Evolutionary conservation across 805 yeast genomes (phyloP).

Genomic region (Cyberlindnera mrakii): DNA sequence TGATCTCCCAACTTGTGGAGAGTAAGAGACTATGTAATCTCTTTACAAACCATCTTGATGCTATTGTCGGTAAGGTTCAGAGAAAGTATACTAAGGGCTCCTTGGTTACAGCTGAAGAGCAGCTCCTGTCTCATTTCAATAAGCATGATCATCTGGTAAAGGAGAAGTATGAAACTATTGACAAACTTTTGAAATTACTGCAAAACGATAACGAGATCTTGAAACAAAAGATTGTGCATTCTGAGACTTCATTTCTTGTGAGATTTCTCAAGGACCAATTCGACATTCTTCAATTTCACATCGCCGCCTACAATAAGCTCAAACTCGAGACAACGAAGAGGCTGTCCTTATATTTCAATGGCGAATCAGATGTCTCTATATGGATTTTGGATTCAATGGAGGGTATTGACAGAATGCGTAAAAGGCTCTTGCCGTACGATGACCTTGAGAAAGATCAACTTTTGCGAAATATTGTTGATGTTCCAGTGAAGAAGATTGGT

Average conservation of each 20-base stretch:
- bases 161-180: constrained; percentile 21
- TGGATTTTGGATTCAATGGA: constrained; percentile 66
- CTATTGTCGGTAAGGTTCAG: constrained; percentile 18
- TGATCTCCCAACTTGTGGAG: constrained; percentile 10
- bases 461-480: constrained; percentile 34
- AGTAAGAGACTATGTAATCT: constrained; percentile 14
- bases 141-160: constrained; percentile 17
- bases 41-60: constrained; percentile 19
- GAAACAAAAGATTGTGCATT: constrained; percentile 21
- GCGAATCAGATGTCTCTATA: constrained; percentile 14
- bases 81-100: constrained; percentile 17
- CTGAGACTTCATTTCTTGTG: constrained; percentile 43
- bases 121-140: constrained; percentile 7
- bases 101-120: constrained; percentile 11
- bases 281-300: constrained; percentile 48
- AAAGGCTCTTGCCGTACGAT: constrained; percentile 49
- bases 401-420: constrained; percentile 62
- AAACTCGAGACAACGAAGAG: constrained; percentile 38
- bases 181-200: constrained; percentile 10
- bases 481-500: constrained; percentile 28
- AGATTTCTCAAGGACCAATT: constrained; percentile 59
- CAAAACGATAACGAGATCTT: constrained; percentile 15
- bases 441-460: constrained; percentile 40
- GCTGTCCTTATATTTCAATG: constrained; percentile 16
- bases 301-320: constrained; percentile 41